phyloP scores from a whole-genome alignment of 768 basidiomycete genomes.

The Collybiopsis luxurians region DNA sequence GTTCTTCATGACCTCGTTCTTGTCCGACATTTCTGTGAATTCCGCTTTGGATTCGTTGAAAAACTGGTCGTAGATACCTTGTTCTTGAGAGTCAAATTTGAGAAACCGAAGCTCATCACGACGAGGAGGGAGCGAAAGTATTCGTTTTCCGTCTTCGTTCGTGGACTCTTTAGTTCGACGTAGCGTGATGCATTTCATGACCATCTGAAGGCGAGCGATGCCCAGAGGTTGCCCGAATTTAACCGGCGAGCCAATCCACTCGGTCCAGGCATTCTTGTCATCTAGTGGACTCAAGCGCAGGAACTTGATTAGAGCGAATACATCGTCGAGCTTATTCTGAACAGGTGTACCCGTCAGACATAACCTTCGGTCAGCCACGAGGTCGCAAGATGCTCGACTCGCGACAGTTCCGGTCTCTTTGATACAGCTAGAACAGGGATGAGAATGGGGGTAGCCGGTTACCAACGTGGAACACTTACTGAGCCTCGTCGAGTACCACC shows the following conservation, averaged over 20 bases:
- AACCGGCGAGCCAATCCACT: slow-evolving; percentile 88
- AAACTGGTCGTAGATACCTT: slow-evolving; percentile 83
- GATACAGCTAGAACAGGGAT: slow-evolving; percentile 65
- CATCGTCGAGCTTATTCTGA: slow-evolving; percentile 98
- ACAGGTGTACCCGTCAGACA: slow-evolving; percentile 98
- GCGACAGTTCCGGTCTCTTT: slow-evolving; percentile 95
- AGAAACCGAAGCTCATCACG: slow-evolving; percentile 84
- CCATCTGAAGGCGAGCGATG: slow-evolving; percentile 88
- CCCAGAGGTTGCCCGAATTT: slow-evolving; percentile 90
- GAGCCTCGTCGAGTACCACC: slow-evolving; percentile 91
- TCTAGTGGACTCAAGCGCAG: slow-evolving; percentile 88
- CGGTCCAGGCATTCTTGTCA: slow-evolving; percentile 91
- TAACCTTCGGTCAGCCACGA: slow-evolving; percentile 88
- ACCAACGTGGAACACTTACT: slow-evolving; percentile 54
- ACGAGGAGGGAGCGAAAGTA: slow-evolving; percentile 88
- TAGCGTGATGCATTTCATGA: slow-evolving; percentile 96
- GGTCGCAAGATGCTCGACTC: slow-evolving; percentile 92
- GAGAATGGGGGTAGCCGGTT: slow-evolving; percentile 2
- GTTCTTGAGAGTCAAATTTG: slow-evolving; percentile 79
- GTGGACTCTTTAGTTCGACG: slow-evolving; percentile 94
- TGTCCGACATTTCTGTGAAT: slow-evolving; percentile 81
- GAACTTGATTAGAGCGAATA: slow-evolving; percentile 97
- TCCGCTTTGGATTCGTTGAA: slow-evolving; percentile 90
- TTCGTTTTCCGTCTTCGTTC: slow-evolving; percentile 74
- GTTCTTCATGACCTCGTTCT: slow-evolving; percentile 96